These are phyloP conservation scores for Asterophora lycoperdoides DNA, from an alignment of 768 basidiomycete genomes.

Conservation along the genomic window DNA sequence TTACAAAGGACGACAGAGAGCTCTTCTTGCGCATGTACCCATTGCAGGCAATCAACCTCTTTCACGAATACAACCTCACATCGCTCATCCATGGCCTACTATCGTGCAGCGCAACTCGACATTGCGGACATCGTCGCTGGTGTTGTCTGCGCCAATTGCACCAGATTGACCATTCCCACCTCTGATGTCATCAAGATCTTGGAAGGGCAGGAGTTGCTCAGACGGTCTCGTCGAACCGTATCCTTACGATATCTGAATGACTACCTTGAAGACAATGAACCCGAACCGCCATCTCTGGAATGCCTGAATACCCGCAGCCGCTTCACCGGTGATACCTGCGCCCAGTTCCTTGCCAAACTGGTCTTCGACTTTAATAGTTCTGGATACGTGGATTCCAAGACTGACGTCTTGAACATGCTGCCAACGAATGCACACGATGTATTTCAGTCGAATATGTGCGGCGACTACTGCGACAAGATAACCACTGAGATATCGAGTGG, in stretches of 20 bases:
- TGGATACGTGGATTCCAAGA: constrained; percentile 11
- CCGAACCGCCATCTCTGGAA: not conserved
- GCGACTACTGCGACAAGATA: constrained; percentile 7
- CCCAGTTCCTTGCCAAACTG: constrained; percentile 6
- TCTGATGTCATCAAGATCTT: constrained; percentile 12
- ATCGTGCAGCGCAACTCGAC: constrained; percentile 21
- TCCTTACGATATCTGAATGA: constrained; percentile 16
- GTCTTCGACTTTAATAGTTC: constrained; percentile 6
- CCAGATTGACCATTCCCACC: not conserved
- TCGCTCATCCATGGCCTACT: constrained; percentile 19
- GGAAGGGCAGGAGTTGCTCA: constrained; percentile 16
- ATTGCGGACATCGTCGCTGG: constrained; percentile 17
- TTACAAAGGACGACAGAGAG: not conserved
- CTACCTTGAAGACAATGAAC: not conserved
- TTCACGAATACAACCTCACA: constrained; percentile 12
- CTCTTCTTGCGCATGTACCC: constrained; percentile 14
- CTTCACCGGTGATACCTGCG: constrained; percentile 7
- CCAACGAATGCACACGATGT: not conserved
- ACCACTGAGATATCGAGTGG: constrained; percentile 2
- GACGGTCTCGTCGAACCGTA: constrained; percentile 12
- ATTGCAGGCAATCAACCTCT: constrained; percentile 18
- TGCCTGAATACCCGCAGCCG: constrained; percentile 2
- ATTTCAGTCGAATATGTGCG: constrained; percentile 13
- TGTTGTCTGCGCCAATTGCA: constrained; percentile 11
- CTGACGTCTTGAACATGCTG: constrained; percentile 14